Evolutionary conservation across 768 basidiomycete genomes (phyloP).

Genomic region (Mycena pura): DNA sequence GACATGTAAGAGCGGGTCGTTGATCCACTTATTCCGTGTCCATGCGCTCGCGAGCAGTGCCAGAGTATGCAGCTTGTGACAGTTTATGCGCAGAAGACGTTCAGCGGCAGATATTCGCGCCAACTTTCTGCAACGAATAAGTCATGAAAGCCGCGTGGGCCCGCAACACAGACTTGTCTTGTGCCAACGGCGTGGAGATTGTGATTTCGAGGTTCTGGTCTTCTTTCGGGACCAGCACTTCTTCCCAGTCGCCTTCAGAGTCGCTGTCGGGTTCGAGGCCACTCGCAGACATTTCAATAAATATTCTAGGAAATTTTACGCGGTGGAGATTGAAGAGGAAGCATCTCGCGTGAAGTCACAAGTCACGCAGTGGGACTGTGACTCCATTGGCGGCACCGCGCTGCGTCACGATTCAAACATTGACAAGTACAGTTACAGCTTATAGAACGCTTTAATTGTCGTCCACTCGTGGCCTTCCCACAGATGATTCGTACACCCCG

Average conservation of each 20-base stretch:
- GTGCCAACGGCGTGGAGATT: slow-evolving; percentile 54
- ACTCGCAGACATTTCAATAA: slow-evolving; percentile 30
- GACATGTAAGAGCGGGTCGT: slow-evolving; percentile 85
- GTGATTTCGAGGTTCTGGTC: slow-evolving; percentile 74
- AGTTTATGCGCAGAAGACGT: slow-evolving; percentile 74
- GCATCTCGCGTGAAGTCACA: slow-evolving; percentile 1
- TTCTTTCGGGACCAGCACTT: slow-evolving; percentile 66
- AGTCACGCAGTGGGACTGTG: no score
- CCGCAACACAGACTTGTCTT: slow-evolving; percentile 52
- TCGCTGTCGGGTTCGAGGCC: slow-evolving; percentile 51
- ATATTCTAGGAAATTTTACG: no score
- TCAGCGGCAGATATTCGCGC: slow-evolving; percentile 68
- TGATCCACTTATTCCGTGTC: slow-evolving; percentile 83
- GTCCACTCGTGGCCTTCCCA: slow-evolving; percentile 44
- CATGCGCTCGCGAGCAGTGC: slow-evolving; percentile 77
- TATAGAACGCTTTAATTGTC: slow-evolving; percentile 31
- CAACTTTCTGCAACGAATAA: slow-evolving; percentile 45
- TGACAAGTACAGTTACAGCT: no score
- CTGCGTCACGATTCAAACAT: neutral
- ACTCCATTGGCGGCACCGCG: slow-evolving; percentile 11
- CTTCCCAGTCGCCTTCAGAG: slow-evolving; percentile 84
- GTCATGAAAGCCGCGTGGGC: slow-evolving; percentile 5
- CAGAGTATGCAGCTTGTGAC: slow-evolving; percentile 90
- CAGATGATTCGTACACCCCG: slow-evolving; percentile 36
- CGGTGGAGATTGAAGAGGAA: neutral